phyloP scores from a whole-genome alignment of 768 basidiomycete species.

The Kwoniella sp. region DNA sequence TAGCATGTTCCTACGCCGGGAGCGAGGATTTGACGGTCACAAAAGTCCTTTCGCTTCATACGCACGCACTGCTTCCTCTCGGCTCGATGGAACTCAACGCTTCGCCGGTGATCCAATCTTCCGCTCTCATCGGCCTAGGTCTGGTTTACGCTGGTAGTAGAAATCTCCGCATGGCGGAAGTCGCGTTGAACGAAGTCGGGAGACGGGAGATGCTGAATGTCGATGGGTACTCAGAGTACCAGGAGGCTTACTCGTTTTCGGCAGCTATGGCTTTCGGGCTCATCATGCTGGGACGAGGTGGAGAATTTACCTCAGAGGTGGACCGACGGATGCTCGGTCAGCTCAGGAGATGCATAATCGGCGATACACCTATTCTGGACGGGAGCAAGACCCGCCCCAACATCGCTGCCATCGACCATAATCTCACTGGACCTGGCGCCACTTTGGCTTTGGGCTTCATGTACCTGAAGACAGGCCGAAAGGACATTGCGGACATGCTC shows the following conservation, averaged over 20 bases:
- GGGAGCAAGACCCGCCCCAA: slow-evolving; percentile 29
- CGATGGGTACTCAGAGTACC: slow-evolving; percentile 81
- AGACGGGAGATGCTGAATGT: slow-evolving; percentile 74
- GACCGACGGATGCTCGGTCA: slow-evolving; percentile 71
- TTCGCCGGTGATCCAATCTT: slow-evolving; percentile 82
- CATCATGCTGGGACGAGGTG: slow-evolving; percentile 90
- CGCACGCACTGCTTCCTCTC: slow-evolving; percentile 85
- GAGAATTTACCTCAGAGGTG: slow-evolving; percentile 66
- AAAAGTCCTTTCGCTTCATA: slow-evolving; percentile 86
- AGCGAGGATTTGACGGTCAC: slow-evolving; percentile 84
- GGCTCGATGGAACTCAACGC: slow-evolving; percentile 87
- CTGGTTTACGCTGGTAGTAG: slow-evolving; percentile 85
- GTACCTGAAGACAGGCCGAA: slow-evolving; percentile 81
- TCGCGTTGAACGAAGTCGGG: slow-evolving; percentile 80
- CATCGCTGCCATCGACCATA: slow-evolving; percentile 67
- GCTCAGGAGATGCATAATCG: slow-evolving; percentile 74
- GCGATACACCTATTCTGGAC: slow-evolving; percentile 59
- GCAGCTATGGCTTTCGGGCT: slow-evolving; percentile 90
- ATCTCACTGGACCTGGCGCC: slow-evolving; percentile 87
- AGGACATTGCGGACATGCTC: slow-evolving; percentile 83
- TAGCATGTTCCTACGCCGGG: slow-evolving; percentile 86
- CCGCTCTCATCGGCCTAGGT: slow-evolving; percentile 83
- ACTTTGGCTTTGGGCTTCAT: slow-evolving; percentile 86
- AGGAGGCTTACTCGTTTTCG: slow-evolving; percentile 87
- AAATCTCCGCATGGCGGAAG: slow-evolving; percentile 88